Evolutionary conservation across 139 green algal genomes (phyloP).

Genomic region (Chlorella sp.): DNA sequence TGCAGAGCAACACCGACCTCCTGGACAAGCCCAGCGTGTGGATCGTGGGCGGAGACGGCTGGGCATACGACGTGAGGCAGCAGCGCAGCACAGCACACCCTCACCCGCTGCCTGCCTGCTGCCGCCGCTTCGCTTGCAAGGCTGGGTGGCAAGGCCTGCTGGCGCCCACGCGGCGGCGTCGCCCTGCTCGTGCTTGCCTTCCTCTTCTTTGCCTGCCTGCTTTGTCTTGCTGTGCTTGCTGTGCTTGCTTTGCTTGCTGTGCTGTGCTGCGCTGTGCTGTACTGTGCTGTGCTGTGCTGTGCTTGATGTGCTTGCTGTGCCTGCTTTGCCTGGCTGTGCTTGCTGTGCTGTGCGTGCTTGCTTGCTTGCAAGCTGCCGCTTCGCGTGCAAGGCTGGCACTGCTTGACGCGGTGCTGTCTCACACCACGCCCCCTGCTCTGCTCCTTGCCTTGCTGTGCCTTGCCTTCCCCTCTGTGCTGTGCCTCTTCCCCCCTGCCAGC

Average conservation of each 20-base stretch:
- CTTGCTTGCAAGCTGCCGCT: too few relatives aligned
- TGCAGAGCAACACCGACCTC: constrained; percentile 48
- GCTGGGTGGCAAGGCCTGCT: too few relatives aligned
- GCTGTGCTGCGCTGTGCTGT: background rate
- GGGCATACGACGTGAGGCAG: constrained; percentile 61
- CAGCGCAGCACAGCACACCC: too few relatives aligned
- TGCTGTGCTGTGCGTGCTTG: background rate
- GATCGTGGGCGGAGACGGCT: constrained; percentile 72
- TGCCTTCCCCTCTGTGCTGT: background rate
- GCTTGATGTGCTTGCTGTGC: background rate
- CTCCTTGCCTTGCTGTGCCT: background rate
- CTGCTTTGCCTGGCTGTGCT: background rate
- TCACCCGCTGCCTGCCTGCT: background rate
- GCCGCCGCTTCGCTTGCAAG: too few relatives aligned
- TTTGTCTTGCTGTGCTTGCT: background rate
- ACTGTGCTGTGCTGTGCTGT: background rate
- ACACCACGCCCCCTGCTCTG: background rate
- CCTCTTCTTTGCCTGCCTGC: too few relatives aligned
- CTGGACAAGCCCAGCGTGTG: constrained; percentile 70
- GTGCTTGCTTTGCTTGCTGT: too few relatives aligned
- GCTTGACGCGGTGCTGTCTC: too few relatives aligned
- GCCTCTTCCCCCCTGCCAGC: too few relatives aligned
- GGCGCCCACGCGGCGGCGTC: too few relatives aligned
- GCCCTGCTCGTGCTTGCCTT: too few relatives aligned
- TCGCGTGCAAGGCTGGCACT: too few relatives aligned